A percentile compares a stretch with the other conserved stretches of the same genome.
Conservation (phyloP, 2,329 filamentous ascomycete genomes). For the Gremmenia infestans region DNA sequence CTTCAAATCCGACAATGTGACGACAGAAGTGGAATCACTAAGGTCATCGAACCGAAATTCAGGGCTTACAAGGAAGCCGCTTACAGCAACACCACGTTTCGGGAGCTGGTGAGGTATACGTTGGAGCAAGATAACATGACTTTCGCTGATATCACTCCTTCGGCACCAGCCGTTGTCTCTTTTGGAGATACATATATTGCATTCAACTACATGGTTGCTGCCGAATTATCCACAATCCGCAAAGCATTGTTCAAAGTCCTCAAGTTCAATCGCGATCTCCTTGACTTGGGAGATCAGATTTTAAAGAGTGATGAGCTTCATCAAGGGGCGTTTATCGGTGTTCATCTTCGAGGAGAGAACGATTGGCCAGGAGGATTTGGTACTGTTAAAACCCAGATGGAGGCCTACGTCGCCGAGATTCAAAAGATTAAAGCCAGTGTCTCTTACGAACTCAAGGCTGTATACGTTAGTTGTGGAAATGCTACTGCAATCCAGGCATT, state of each 20-base stretch:
- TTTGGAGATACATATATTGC: conserved; percentile 12
- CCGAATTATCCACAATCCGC: conserved; percentile 8
- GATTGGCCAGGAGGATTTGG: conserved; percentile 16
- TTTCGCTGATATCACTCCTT: not conserved
- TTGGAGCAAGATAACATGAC: conserved; percentile 1
- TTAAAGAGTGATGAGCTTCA: conserved; percentile 3
- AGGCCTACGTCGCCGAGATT: conserved; percentile 7
- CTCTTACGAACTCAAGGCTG: not conserved
- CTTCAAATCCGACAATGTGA: conserved; percentile 7
- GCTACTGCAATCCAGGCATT: conserved; percentile 9
- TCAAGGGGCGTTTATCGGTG: conserved; percentile 8
- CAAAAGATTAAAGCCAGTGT: not conserved
- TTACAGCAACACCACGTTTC: conserved; percentile 5
- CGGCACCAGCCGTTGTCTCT: conserved; percentile 3
- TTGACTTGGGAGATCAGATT: conserved; percentile 7
- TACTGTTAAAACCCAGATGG: conserved; percentile 1
- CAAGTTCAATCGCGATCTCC: conserved; percentile 9
- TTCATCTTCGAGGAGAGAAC: conserved; percentile 12
- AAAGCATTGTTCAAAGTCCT: conserved; percentile 14
- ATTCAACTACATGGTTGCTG: conserved; percentile 12
- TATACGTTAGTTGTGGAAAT: conserved; percentile 13
- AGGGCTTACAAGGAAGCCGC: not conserved
- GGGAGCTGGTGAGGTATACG: not conserved
- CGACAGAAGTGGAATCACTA: conserved; percentile 1
- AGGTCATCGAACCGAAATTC: not conserved